Conservation (phyloP, 306 rosid species). For the Geum urbanum region DNA sequence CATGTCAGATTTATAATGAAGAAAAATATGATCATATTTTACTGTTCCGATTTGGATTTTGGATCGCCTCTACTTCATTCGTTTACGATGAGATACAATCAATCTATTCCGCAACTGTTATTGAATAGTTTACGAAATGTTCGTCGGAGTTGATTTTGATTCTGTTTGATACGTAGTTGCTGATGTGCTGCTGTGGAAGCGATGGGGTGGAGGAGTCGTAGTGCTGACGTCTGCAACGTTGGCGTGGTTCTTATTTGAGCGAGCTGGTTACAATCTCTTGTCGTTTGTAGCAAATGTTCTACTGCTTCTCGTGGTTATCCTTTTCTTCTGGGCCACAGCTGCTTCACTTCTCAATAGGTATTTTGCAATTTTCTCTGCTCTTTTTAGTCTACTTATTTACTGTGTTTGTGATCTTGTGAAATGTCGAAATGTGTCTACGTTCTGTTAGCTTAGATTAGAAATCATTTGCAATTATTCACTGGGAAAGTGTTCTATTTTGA, state of each 20-base stretch:
- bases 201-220: constrained; percentile 59
- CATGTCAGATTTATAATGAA: background rate
- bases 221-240: constrained; percentile 55
- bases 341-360: constrained; percentile 95
- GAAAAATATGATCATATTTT: background rate
- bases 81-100: background rate
- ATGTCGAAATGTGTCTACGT: background rate
- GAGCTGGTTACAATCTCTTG: constrained; percentile 75
- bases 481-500: background rate
- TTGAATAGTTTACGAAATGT: background rate
- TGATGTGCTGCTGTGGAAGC: constrained; percentile 87
- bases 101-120: too few relatives aligned
- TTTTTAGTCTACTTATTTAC: background rate
- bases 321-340: constrained; percentile 93
- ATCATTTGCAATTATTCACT: background rate
- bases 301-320: constrained; percentile 75
- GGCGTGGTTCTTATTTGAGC: constrained; percentile 78
- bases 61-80: background rate
- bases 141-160: background rate
- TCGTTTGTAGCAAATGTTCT: constrained; percentile 86
- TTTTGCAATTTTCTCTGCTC: background rate
- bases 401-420: background rate
- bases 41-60: constrained; percentile 5
- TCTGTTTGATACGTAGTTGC: constrained; percentile 44
- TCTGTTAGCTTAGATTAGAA: background rate